These are phyloP conservation scores for Orbilia oligospora DNA, from an alignment of 2,329 filamentous ascomycete species.

Conservation along the genomic window DNA sequence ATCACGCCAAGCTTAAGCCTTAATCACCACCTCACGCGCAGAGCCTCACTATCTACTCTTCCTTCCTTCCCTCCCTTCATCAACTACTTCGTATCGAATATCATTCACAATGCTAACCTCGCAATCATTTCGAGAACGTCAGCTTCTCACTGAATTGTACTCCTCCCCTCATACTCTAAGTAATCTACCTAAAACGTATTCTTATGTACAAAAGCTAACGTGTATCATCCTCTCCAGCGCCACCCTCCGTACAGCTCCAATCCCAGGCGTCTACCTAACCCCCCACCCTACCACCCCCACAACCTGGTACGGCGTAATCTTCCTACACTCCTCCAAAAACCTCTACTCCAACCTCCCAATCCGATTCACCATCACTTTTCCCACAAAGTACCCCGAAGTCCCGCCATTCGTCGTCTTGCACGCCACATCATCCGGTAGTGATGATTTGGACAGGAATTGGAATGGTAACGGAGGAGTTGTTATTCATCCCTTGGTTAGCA, in stretches of 20 bases:
- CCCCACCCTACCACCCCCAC: slow-evolving; percentile 38
- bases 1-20: slow-evolving; percentile 6
- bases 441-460: slow-evolving; percentile 15
- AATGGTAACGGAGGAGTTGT: slow-evolving; percentile 12
- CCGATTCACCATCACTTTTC: slow-evolving; percentile 47
- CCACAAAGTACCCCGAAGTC: slow-evolving; percentile 37
- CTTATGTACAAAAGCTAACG: slow-evolving; percentile 30
- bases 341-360: slow-evolving; percentile 41
- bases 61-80: background rate
- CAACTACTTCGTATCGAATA: background rate
- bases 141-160: slow-evolving; percentile 55
- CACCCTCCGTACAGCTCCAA: slow-evolving; percentile 39
- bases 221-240: slow-evolving; percentile 15
- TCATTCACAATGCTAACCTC: slow-evolving; percentile 35
- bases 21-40: slow-evolving; percentile 14
- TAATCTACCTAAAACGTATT: background rate
- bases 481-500: slow-evolving; percentile 21
- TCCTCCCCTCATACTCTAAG: background rate
- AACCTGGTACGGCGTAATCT: slow-evolving; percentile 52
- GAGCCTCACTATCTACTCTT: slow-evolving; percentile 1
- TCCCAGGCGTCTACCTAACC: slow-evolving; percentile 53
- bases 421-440: background rate
- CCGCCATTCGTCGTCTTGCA: slow-evolving; percentile 50
- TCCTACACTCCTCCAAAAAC: slow-evolving; percentile 22
- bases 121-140: slow-evolving; percentile 49